These are phyloP conservation scores for Bipolaris sorokiniana DNA, from an alignment of 2,329 filamentous ascomycete species.

Conservation along the genomic window DNA sequence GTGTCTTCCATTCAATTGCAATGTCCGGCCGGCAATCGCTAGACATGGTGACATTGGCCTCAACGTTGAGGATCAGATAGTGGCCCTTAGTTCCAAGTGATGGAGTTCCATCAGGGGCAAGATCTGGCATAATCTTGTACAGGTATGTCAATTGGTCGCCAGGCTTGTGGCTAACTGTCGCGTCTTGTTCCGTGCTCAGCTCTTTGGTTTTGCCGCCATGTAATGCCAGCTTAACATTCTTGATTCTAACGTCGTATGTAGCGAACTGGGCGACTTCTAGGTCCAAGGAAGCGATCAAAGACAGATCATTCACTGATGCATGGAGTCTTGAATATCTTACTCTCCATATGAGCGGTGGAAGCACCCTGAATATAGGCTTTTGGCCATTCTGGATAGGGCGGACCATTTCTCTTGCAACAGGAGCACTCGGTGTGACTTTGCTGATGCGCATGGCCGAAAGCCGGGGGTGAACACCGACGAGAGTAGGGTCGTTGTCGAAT, in stretches of 20 bases:
- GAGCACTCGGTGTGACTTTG: conserved; percentile 71
- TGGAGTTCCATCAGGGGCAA: conserved; percentile 55
- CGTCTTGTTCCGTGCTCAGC: conserved; percentile 53
- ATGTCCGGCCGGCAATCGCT: conserved; percentile 66
- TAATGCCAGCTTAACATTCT: conserved; percentile 64
- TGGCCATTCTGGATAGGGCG: conserved; percentile 70
- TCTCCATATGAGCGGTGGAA: conserved; percentile 73
- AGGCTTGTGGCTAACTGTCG: conserved; percentile 66
- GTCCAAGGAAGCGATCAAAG: conserved; percentile 73
- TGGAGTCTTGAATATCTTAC: conserved; percentile 74
- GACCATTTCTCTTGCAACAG: conserved; percentile 63
- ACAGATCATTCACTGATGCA: conserved; percentile 56
- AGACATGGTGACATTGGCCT: conserved; percentile 64
- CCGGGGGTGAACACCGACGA: conserved; percentile 67
- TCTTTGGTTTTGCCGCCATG: conserved; percentile 65
- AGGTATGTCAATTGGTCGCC: conserved; percentile 78
- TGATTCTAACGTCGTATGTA: conserved; percentile 68
- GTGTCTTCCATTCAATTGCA: conserved; percentile 70
- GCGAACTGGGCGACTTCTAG: conserved; percentile 75
- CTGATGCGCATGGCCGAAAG: conserved; percentile 77
- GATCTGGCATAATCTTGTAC: conserved; percentile 64
- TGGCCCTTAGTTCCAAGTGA: conserved; percentile 50
- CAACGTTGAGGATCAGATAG: conserved; percentile 64
- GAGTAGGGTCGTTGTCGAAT: conserved; percentile 69
- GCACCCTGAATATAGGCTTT: conserved; percentile 67